A percentile compares a stretch with the other conserved stretches of the same genome.
phyloP scores from a whole-genome alignment of 2,329 filamentous ascomycete species.

The Periconia sp. region DNA sequence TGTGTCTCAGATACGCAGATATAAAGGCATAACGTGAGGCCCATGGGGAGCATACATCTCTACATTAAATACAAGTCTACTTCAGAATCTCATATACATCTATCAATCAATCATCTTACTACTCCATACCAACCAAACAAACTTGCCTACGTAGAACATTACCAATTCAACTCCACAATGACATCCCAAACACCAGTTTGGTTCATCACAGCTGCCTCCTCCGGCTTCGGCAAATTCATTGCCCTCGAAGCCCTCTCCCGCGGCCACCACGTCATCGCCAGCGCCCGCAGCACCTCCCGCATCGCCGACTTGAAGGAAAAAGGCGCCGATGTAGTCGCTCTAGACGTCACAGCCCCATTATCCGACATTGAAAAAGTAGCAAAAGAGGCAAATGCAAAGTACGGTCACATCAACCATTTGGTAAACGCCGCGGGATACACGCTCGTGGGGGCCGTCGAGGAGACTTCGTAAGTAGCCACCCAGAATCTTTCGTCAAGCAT shows the following conservation, averaged over 20 bases:
- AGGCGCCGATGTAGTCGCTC: slow-evolving; percentile 43
- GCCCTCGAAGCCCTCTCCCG: slow-evolving; percentile 50
- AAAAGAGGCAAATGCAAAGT: slow-evolving; percentile 46
- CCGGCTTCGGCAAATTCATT: slow-evolving; percentile 55
- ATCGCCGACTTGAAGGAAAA: slow-evolving; percentile 41
- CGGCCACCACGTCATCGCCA: slow-evolving; percentile 58
- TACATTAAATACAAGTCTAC: too few relatives aligned
- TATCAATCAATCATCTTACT: too few relatives aligned
- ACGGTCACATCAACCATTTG: slow-evolving; percentile 53
- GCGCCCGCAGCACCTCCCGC: slow-evolving; percentile 49
- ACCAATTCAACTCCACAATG: too few relatives aligned
- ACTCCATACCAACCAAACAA: too few relatives aligned
- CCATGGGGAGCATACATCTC: too few relatives aligned
- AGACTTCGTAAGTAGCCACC: slow-evolving; percentile 45
- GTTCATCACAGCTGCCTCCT: slow-evolving; percentile 56
- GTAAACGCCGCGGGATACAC: slow-evolving; percentile 57
- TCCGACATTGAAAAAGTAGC: slow-evolving; percentile 42
- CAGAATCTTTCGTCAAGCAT: not conserved
- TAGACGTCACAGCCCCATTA: slow-evolving; percentile 51
- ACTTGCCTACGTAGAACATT: too few relatives aligned
- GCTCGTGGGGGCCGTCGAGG: slow-evolving; percentile 53
- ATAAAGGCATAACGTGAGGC: too few relatives aligned
- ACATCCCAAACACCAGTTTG: slow-evolving; percentile 48
- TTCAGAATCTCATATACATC: too few relatives aligned
- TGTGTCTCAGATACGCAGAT: too few relatives aligned